Base-by-base conservation (phyloP, 2,329 filamentous ascomycete species). In the Beauveria sp. region DNA sequence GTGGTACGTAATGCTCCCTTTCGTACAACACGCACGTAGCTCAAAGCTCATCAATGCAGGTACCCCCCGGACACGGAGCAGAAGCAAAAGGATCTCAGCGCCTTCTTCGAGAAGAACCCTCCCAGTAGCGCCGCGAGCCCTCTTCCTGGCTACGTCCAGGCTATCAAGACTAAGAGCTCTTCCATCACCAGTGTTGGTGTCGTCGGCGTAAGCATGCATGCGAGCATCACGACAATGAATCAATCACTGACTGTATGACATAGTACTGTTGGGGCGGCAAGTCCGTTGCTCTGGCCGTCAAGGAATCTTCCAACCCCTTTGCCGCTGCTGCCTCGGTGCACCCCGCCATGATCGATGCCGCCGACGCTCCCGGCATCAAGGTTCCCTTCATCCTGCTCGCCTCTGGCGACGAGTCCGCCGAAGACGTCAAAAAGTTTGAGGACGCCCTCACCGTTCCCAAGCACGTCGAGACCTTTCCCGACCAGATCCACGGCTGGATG, bases 401-500 rank as follows among this genome's bases (percentile, higher is more conserved):
- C 1, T 89, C 86, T 40, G 82, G 82, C 69, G 88, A 90, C 66
- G 85, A 90, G 76, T 71, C 77, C 3, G 75, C 72, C 0, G 80
- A 82, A 3, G 79, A 78, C 45, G 81, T 87, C 46, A 75, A 83
- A 71, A 76, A 83, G 70, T 86, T 84, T 64, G 78, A 83, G 69
- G 72, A 76, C n/a, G 76, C 75, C 10, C 77, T 89, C 57, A 76
- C 74, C 31, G 80, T 76, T 2, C 74, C 81, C 62, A 84, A 85
- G 68, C 80, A 86, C 65, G 81, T 88, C 59, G 86, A 90, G 77
- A 85, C 72, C n/a, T 90, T 88, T 68, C 67, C 69, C 26, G 85
- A 85, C 68, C 87, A 88, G 79, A 80, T 86, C 69, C 88, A 90
- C 73, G 88, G 88, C 50, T 90, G 87, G 86, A 90, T 90, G 88